Conservation (phyloP, 257 asterid genomes). For the Craterostigma plantagineum region DNA sequence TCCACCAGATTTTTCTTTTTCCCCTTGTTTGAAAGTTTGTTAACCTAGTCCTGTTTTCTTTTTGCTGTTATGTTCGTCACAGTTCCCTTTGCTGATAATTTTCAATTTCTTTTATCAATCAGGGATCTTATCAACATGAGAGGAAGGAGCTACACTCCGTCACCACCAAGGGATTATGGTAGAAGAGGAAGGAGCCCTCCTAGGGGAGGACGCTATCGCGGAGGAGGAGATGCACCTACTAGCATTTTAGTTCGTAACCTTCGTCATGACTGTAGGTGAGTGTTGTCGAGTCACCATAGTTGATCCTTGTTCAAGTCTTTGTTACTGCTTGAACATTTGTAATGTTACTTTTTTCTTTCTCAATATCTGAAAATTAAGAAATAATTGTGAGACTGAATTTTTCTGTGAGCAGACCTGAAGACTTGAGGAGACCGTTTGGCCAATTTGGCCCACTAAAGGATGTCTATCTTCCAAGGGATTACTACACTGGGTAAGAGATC, state of each 20-base stretch:
- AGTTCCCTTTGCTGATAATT: too few species aligned
- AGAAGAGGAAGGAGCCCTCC: slow-evolving; percentile 80
- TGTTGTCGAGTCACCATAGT: not conserved
- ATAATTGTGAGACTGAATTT: not conserved
- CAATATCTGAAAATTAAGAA: not conserved
- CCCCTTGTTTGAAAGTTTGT: too few species aligned
- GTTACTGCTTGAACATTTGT: not conserved
- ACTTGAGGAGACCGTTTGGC: slow-evolving; percentile 70
- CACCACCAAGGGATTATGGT: slow-evolving; percentile 87
- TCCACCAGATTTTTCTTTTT: too few species aligned
- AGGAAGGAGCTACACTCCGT: slow-evolving; percentile 87
- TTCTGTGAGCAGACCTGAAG: slow-evolving; percentile 47
- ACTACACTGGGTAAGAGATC: slow-evolving; percentile 74
- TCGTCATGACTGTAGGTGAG: slow-evolving; percentile 80
- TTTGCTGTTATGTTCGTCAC: too few species aligned
- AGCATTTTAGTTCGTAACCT: slow-evolving; percentile 90
- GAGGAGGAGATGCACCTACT: slow-evolving; percentile 61
- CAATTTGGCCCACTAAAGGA: slow-evolving; percentile 85
- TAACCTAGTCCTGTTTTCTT: too few species aligned
- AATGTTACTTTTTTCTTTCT: not conserved
- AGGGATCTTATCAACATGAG: slow-evolving; percentile 25
- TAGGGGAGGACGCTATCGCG: slow-evolving; percentile 39
- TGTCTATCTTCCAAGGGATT: slow-evolving; percentile 81
- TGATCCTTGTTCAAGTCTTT: not conserved
- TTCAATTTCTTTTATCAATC: too few species aligned